Base-by-base conservation (phyloP, 768 basidiomycete genomes). In the Boletus rufocinnamomeus region DNA sequence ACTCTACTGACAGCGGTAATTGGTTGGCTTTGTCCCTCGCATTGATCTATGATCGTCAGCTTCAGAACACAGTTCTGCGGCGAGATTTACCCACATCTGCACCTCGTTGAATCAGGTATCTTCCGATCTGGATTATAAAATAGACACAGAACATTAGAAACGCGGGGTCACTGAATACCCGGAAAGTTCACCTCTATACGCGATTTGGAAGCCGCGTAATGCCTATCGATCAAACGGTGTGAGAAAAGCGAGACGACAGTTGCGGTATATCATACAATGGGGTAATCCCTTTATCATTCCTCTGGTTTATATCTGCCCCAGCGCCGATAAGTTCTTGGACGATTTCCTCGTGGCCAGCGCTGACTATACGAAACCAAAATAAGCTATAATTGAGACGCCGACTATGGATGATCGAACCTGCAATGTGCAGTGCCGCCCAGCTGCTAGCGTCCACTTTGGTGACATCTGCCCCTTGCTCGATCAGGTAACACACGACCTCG, bases 21-120 rank as follows among this genome's bases (percentile, higher is more conserved):
- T 99, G 97, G 70, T 90, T 94, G 44, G 95, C 94, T 65, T 86
- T 88, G 79, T 99, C 96, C 75, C 85, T 89, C 45, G 89, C 90
- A 69, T 98, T 99, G 76, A 96, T 91, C 93, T 99, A 69, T 66
- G 38, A 64, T 51, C 54, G 65, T 71, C 69, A 74, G 65, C 69
- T 69, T 55, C 40, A 67, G 72, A 64, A 72, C 68, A 11, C 9
- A 50, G 66, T 63, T 67, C 60, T 58, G 66, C 71, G 62, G 70
- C 53, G 52, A 62, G 38, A 60, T 54, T 63, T 61, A 82, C 93
- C 68, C 76, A 95, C 95, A 71, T 97, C 93, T 62, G 95, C 95
- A 57, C 95, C 94, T 71, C 91, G 83, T 54, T 85, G 78, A 67
- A 98, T 89, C 61, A 98, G 78, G 38, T 91, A 80, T 74, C 82